phyloP scores from a whole-genome alignment of 2,329 filamentous ascomycete genomes.

The Atkinsonella hypoxylon region DNA sequence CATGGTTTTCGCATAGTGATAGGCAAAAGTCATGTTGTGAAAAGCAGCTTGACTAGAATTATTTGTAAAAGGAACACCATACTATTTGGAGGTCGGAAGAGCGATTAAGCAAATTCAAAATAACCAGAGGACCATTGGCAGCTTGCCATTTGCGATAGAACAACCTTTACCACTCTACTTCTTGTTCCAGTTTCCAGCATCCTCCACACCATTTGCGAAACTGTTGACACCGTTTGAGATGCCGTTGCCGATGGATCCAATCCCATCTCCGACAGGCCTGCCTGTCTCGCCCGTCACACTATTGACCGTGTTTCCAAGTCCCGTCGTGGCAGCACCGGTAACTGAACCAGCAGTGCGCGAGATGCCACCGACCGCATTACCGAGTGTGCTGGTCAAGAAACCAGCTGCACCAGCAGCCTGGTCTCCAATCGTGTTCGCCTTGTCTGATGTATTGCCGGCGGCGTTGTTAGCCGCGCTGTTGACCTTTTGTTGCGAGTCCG shows the following conservation, averaged over 20 bases:
- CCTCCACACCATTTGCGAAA: slow-evolving; percentile 42
- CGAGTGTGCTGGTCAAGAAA: slow-evolving; percentile 27
- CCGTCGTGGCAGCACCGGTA: slow-evolving; percentile 40
- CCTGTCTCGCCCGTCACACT: slow-evolving; percentile 41
- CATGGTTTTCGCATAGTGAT: too few species aligned
- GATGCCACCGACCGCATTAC: slow-evolving; percentile 29
- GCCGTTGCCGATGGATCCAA: slow-evolving; percentile 40
- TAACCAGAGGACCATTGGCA: neutral
- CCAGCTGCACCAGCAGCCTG: slow-evolving; percentile 23
- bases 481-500: slow-evolving; percentile 2
- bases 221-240: slow-evolving; percentile 37
- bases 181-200: slow-evolving; percentile 46
- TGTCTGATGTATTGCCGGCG: slow-evolving; percentile 7
- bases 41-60: neutral
- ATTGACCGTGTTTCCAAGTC: slow-evolving; percentile 43
- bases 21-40: neutral
- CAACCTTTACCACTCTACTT: slow-evolving; percentile 3
- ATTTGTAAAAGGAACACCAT: neutral
- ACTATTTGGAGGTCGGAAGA: neutral
- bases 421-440: slow-evolving; percentile 15
- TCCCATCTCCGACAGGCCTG: slow-evolving; percentile 41
- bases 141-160: neutral
- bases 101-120: too few species aligned
- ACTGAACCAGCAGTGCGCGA: slow-evolving; percentile 28
- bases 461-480: slow-evolving; percentile 5